Evolutionary conservation across 805 yeast species (phyloP).

Genomic region (Kuraishia cidri): DNA sequence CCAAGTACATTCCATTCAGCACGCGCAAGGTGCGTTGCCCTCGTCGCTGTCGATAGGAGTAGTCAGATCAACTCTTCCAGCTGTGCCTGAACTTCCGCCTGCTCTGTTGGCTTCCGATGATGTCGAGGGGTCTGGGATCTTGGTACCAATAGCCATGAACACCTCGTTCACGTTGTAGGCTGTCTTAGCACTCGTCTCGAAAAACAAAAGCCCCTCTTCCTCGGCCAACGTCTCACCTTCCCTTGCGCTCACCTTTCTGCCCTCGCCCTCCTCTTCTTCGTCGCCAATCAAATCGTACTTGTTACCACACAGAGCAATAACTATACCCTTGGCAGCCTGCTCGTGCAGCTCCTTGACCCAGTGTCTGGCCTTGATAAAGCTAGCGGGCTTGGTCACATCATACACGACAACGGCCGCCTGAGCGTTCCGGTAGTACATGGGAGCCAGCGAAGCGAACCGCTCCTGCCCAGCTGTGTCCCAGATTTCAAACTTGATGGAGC

Average conservation of each 20-base stretch:
- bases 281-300: constrained; percentile 63
- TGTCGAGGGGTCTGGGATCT: constrained; percentile 48
- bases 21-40: constrained; percentile 19
- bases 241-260: constrained; percentile 71
- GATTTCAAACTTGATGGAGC: constrained; percentile 84
- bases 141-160: constrained; percentile 80
- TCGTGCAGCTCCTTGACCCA: constrained; percentile 97
- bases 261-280: constrained; percentile 31
- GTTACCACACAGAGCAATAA: constrained; percentile 91
- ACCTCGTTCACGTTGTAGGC: constrained; percentile 86
- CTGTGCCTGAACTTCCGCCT: constrained; percentile 5
- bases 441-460: constrained; percentile 91
- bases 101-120: constrained; percentile 10
- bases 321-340: constrained; percentile 87
- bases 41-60: constrained; percentile 17
- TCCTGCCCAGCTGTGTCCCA: constrained; percentile 99
- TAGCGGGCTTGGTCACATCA: constrained; percentile 91
- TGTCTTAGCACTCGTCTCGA: constrained; percentile 92
- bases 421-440: constrained; percentile 96
- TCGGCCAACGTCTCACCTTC: constrained; percentile 86
- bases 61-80: constrained; percentile 25
- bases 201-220: constrained; percentile 84
- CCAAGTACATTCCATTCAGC: too few relatives aligned
- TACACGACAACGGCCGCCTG: constrained; percentile 95
- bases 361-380: constrained; percentile 92